Conservation (phyloP, 495 filamentous ascomycete genomes). For the Annulohypoxylon nitens region DNA sequence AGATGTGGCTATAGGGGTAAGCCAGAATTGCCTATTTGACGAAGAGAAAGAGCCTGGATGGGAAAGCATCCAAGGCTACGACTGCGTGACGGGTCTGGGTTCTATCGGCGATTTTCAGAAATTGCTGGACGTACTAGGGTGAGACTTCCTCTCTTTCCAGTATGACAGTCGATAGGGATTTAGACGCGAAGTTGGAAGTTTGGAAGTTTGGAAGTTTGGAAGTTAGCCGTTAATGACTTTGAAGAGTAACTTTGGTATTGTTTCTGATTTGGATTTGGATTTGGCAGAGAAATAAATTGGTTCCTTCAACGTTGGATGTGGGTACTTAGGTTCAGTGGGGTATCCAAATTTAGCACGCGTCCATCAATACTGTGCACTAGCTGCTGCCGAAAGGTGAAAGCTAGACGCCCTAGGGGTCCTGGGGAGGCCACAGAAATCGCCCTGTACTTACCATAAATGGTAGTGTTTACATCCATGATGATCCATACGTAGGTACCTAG, state of each 20-base stretch:
- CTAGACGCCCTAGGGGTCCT: too few relatives aligned
- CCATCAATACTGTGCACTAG: neutral
- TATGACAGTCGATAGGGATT: too few relatives aligned
- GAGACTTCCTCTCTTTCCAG: neutral
- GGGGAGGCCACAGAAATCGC: neutral
- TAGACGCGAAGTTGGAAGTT: neutral
- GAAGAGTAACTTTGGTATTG: too few relatives aligned
- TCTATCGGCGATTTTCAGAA: constrained; percentile 54
- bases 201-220: neutral
- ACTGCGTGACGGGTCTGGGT: constrained; percentile 57
- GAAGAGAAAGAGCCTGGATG: constrained; percentile 48
- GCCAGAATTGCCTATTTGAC: constrained; percentile 53
- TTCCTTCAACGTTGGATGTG: too few relatives aligned
- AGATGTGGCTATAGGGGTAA: constrained; percentile 54
- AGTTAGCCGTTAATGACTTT: neutral
- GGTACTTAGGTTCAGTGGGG: constrained; percentile 5
- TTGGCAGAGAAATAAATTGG: too few relatives aligned
- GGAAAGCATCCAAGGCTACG: constrained; percentile 53
- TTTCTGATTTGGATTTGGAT: too few relatives aligned
- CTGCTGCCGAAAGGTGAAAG: neutral
- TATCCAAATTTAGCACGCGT: constrained; percentile 26
- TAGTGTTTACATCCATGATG: too few relatives aligned
- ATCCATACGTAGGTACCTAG: too few relatives aligned
- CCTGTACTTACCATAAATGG: constrained; percentile 25
- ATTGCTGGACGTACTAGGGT: constrained; percentile 48